Evolutionary conservation across 208 protist genomes (phyloP), one percentile per base, ranked within the genome.

Genomic region (Leishmania aethiopica): DNA sequence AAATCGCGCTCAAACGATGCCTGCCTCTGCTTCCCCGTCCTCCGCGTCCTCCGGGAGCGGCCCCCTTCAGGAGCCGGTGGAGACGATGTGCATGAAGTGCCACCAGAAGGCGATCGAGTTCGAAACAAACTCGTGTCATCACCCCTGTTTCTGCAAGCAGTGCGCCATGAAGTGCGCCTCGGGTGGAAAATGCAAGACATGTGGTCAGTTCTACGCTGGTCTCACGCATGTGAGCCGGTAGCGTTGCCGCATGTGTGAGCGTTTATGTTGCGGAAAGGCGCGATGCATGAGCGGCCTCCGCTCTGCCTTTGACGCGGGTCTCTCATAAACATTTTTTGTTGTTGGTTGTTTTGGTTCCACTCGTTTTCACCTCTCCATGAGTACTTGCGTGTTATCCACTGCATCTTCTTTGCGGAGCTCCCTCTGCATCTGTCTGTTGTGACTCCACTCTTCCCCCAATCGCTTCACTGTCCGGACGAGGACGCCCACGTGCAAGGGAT

Each of bases 121-220:
- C 84, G 82, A 94, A 73, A 93, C 93, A n/a, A 87, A 90, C 74
- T 86, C 81, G 17, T 98, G 95, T 71, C 73, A 89, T 42, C 95
- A 98, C 72, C 80, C 70, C 8, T 86, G 91, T 45, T 98, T 97
- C 86, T 98, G 95, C 88, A 90, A 88, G 75, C 83, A 73, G 6
- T 98, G 95, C 66, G 95, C 95, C 17, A 98, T 98, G 95, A 98
- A 97, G 78, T 96, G 92, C 57, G 95, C 95, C 7, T 96, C 93
- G 17, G 95, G 95, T 15, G 95, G 95, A n/a, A 95, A 93, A 70
- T 98, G 95, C 77, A 95, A 97, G 77, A 74, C 89, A 4, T 97
- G 95, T 80, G 83, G 87, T 11, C 42, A 90, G n/a, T 84, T 96
- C n/a, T 97, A 95, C 88, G 87, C 79, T 59, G 81, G 82, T 17